A percentile compares a stretch with the other conserved stretches of the same genome.
phyloP scores from a whole-genome alignment of 2,329 filamentous ascomycete species.

The Reticulascus tulasneorum region DNA sequence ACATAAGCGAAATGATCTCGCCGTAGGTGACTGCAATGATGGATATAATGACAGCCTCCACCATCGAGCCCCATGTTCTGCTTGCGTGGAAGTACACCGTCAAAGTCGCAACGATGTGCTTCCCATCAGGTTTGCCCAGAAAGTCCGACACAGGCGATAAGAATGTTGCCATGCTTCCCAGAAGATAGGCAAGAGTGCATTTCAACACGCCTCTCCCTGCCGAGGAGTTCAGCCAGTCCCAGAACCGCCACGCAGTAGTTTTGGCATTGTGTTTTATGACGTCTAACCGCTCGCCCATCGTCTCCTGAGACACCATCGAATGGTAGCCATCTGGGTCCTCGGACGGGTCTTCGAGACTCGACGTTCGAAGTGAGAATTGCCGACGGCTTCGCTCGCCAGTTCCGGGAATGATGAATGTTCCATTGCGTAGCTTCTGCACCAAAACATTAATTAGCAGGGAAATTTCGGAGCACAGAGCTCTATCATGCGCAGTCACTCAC shows the following conservation, averaged over 20 bases:
- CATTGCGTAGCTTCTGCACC: constrained; percentile 69
- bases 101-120: constrained; percentile 89
- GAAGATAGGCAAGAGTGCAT: constrained; percentile 82
- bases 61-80: constrained; percentile 81
- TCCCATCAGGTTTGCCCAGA: constrained; percentile 81
- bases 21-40: constrained; percentile 72
- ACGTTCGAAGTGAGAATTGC: constrained; percentile 69
- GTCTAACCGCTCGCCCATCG: constrained; percentile 28
- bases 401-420: constrained; percentile 79
- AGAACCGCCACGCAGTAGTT: constrained; percentile 34
- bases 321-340: constrained; percentile 26
- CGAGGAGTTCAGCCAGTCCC: constrained; percentile 64
- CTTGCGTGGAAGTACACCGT: constrained; percentile 95
- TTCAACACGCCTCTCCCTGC: constrained; percentile 80
- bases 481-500: constrained; percentile 26
- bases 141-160: constrained; percentile 67
- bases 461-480: constrained; percentile 4
- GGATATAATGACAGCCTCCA: constrained; percentile 76
- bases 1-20: constrained; percentile 67
- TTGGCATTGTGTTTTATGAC: constrained; percentile 32
- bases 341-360: constrained; percentile 28
- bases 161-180: constrained; percentile 85
- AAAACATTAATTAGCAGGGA: background rate
- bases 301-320: constrained; percentile 30
- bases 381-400: constrained; percentile 83